Evolutionary conservation across 768 basidiomycete genomes (phyloP).

Genomic region (Mycena maculata): DNA sequence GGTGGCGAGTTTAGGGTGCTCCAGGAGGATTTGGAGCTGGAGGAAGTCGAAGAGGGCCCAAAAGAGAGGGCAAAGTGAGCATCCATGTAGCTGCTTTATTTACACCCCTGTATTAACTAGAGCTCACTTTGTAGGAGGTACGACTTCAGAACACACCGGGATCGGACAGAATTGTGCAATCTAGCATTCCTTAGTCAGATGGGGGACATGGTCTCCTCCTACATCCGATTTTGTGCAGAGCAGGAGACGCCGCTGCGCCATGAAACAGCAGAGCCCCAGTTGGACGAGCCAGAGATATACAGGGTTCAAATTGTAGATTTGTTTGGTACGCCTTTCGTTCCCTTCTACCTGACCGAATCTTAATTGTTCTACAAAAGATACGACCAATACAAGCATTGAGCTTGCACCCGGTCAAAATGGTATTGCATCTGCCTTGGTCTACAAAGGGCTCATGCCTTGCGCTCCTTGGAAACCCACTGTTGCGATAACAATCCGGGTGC

Average conservation of each 20-base stretch:
- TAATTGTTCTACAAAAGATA: background rate
- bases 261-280: accelerated
- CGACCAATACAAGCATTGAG: background rate
- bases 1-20: background rate
- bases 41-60: background rate
- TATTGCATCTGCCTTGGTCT: background rate
- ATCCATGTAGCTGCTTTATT: background rate
- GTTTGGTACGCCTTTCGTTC: background rate
- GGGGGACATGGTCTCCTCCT: background rate
- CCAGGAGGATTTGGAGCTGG: background rate
- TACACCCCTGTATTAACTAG: background rate
- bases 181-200: background rate
- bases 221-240: background rate
- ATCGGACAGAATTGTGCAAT: background rate
- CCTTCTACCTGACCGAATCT: too few relatives aligned
- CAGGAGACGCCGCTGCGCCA: background rate
- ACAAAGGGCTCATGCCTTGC: conserved; percentile 10
- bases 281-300: background rate
- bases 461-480: conserved; percentile 22
- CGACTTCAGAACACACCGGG: background rate
- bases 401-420: background rate
- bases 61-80: background rate
- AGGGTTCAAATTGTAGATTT: background rate
- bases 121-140: background rate
- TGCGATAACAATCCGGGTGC: conserved; percentile 19